Percentiles rank a stretch among this genome's conserved stretches.
phyloP scores from a whole-genome alignment of 2,329 filamentous ascomycete species.

The Byssothecium circinans region DNA sequence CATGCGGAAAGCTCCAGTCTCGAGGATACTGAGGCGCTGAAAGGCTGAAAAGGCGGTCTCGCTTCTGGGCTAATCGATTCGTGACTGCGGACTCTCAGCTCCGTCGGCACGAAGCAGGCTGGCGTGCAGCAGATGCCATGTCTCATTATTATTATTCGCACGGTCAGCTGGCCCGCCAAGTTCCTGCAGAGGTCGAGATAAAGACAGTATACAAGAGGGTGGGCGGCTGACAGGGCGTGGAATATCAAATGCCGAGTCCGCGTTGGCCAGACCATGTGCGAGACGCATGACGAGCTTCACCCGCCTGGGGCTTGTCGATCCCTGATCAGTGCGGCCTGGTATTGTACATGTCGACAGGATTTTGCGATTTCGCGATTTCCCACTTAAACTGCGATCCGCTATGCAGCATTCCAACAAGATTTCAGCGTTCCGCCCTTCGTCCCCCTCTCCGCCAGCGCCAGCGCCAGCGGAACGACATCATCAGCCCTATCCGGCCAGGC shows the following conservation, averaged over 20 bases:
- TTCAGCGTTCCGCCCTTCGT: conserved; percentile 7
- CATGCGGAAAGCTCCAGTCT: too few species aligned
- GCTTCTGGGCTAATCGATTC: not conserved
- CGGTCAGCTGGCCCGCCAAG: not conserved
- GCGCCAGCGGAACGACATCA: conserved; percentile 3
- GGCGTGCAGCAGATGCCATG: not conserved
- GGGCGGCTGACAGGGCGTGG: too few species aligned
- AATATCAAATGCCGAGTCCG: too few species aligned
- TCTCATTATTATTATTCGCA: not conserved
- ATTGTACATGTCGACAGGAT: conserved; percentile 6
- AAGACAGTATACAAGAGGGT: too few species aligned
- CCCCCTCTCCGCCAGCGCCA: too few species aligned
- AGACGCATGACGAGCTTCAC: not conserved
- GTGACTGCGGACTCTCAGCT: too few species aligned
- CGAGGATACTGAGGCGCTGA: too few species aligned
- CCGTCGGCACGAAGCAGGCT: not conserved
- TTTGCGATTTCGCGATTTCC: conserved; percentile 12
- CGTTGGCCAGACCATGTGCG: too few species aligned
- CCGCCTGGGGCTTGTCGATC: not conserved
- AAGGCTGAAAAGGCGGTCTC: too few species aligned
- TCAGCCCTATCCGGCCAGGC: not conserved
- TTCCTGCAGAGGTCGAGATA: too few species aligned
- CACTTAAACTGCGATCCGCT: conserved; percentile 11
- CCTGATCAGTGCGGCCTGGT: too few species aligned
- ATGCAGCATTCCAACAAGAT: not conserved